Evolutionary conservation across 768 basidiomycete genomes (phyloP).

Genomic region (Podaxis mareebaensis): DNA sequence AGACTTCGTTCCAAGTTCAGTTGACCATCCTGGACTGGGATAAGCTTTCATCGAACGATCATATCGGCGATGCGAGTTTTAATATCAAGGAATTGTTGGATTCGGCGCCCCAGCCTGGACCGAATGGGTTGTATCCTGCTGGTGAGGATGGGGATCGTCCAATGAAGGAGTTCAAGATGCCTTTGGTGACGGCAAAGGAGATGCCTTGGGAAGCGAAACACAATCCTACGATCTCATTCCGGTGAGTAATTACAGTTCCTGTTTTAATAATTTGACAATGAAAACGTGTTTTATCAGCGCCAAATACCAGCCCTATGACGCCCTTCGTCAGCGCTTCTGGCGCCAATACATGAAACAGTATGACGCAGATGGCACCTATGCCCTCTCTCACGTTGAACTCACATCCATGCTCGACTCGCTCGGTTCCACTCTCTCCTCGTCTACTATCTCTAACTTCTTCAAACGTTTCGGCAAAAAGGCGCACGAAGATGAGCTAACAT

Average conservation of each 20-base stretch:
- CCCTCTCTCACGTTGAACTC: slow-evolving; percentile 81
- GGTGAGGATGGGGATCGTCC: slow-evolving; percentile 54
- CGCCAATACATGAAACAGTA: slow-evolving; percentile 85
- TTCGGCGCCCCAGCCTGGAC: slow-evolving; percentile 64
- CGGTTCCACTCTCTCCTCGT: slow-evolving; percentile 77
- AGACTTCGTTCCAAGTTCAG: slow-evolving; percentile 74
- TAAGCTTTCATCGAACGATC: slow-evolving; percentile 86
- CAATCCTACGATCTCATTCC: slow-evolving; percentile 66
- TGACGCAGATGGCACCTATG: slow-evolving; percentile 78
- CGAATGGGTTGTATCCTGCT: slow-evolving; percentile 59
- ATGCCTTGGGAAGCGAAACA: slow-evolving; percentile 73
- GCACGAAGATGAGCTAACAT: slow-evolving; percentile 67
- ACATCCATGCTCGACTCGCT: slow-evolving; percentile 97
- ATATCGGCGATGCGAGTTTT: slow-evolving; percentile 78
- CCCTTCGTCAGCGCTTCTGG: slow-evolving; percentile 91
- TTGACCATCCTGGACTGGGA: slow-evolving; percentile 96
- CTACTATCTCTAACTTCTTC: slow-evolving; percentile 85
- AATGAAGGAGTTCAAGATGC: slow-evolving; percentile 75
- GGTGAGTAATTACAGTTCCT: slow-evolving; percentile 38
- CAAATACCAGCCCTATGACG: slow-evolving; percentile 94
- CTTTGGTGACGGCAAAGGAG: slow-evolving; percentile 60
- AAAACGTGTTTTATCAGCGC: slow-evolving; percentile 48
- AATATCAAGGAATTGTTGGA: slow-evolving; percentile 71
- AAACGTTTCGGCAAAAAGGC: slow-evolving; percentile 64
- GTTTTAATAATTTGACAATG: background rate